Percentiles rank a stretch among this genome's conserved stretches.
Evolutionary conservation across 1,284 basidiomycete species (phyloP).

Genomic region (Tylopilus sp.): DNA sequence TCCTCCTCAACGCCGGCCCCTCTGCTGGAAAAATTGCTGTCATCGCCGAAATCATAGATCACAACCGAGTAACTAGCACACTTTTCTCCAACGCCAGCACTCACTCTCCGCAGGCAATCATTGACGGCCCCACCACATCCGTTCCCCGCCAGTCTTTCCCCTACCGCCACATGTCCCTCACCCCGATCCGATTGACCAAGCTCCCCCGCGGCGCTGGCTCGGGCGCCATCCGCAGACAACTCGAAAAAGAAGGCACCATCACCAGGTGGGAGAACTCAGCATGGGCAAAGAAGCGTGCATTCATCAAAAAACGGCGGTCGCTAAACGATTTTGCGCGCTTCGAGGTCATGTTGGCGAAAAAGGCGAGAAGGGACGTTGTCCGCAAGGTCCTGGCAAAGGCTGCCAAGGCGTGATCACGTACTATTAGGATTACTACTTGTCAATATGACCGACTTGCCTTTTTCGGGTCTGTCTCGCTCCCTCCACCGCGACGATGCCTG

Average conservation of each 20-base stretch:
- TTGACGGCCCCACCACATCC: constrained; percentile 88
- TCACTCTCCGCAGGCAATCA: constrained; percentile 65
- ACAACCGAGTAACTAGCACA: constrained; percentile 73
- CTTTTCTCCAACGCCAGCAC: neutral
- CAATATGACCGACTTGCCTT: constrained; percentile 2
- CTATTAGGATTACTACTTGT: neutral
- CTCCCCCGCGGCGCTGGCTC: constrained; percentile 87
- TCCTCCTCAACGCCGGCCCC: constrained; percentile 90
- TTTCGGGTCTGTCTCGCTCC: neutral
- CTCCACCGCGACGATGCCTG: constrained; percentile 36
- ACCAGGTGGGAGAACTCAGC: constrained; percentile 78
- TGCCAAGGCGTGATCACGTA: constrained; percentile 15
- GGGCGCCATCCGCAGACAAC: constrained; percentile 78
- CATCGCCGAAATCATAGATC: constrained; percentile 97
- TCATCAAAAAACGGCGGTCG: constrained; percentile 72
- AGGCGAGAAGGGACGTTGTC: constrained; percentile 65
- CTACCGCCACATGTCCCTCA: constrained; percentile 91
- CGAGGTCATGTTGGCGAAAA: constrained; percentile 70
- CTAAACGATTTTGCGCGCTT: constrained; percentile 92
- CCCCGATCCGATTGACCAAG: constrained; percentile 77
- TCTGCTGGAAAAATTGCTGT: constrained; percentile 87
- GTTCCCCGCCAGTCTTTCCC: constrained; percentile 90
- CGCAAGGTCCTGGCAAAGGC: constrained; percentile 57
- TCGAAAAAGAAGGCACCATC: constrained; percentile 76
- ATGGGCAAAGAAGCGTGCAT: constrained; percentile 90